phyloP scores from a whole-genome alignment of 108 stramenopile species.

The Aurantiochytrium sp. region DNA sequence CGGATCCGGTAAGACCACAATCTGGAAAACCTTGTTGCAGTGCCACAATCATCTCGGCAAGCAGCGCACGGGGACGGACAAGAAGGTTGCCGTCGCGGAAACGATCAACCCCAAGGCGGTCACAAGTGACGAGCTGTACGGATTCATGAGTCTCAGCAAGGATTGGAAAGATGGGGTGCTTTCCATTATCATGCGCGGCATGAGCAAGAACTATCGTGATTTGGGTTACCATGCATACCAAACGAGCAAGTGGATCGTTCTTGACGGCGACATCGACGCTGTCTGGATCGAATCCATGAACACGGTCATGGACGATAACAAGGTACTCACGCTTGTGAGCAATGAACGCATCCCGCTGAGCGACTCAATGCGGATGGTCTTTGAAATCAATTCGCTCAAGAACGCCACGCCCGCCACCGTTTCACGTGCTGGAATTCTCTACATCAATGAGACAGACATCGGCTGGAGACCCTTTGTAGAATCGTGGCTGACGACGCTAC shows the following conservation, averaged over 20 bases:
- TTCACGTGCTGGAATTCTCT: conserved; percentile 77
- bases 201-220: conserved; percentile 79
- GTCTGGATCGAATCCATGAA: conserved; percentile 92
- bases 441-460: conserved; percentile 76
- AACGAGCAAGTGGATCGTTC: conserved; percentile 76
- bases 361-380: conserved; percentile 81
- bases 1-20: conserved; percentile 76
- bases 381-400: conserved; percentile 78
- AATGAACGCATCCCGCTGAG: conserved; percentile 79
- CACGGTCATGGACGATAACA: conserved; percentile 90
- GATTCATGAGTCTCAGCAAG: conserved; percentile 80
- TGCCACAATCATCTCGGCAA: conserved; percentile 59
- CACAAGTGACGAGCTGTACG: conserved; percentile 77
- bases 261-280: conserved; percentile 83
- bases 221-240: conserved; percentile 80
- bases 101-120: conserved; percentile 83
- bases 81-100: conserved; percentile 65
- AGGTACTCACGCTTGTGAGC: conserved; percentile 76
- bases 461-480: conserved; percentile 81
- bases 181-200: conserved; percentile 79
- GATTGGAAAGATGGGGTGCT: conserved; percentile 86
- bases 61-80: conserved; percentile 50
- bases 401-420: conserved; percentile 85
- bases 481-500: conserved; percentile 60
- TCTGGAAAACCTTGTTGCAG: conserved; percentile 76